Evolutionary conservation across 2,329 filamentous ascomycete genomes (phyloP), one percentile per base, ranked within the genome.

Genomic region (Pseudogymnoascus sp.): DNA sequence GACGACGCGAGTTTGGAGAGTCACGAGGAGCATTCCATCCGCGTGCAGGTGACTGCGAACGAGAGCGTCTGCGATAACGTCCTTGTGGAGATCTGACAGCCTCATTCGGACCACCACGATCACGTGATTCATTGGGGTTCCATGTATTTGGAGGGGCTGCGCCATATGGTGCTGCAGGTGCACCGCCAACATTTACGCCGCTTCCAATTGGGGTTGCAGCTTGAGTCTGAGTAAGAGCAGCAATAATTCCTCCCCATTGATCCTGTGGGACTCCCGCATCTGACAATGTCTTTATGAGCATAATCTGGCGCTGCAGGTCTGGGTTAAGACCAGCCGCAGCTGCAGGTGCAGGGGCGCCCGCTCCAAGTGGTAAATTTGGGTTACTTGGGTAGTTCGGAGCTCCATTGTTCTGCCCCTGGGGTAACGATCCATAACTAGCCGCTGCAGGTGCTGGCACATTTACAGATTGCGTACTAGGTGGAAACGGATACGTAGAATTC

Each of bases 21-120:
- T 81, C 82, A 65, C 85, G 85, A 56, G 50, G 28, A 66, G 83
- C 81, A 69, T 86, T 87, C 81, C 89, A 90, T 68, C 85, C 85
- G 71, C 86, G 88, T 64, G 88, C 87, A 60, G 92, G 90, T 67
- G 92, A 96, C 40, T 90, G 86, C 33, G 90, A 93, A 61, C 92
- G 85, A 65, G 89, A 91, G 64, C 89, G 85, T 70, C 83, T 83
- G 64, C 79, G 79, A 70, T 80, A 80, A 26, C 69, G 71, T 60
- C 67, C 66, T 72, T 80, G 87, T 31, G 89, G 88, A 35, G 89
- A 91, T 73, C 87, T 84, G 73, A 81, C 64, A 63, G 64, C 63
- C 76, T 70, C 79, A 79, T 64, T 86, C 82, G 50, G 50, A 12
- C 35, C 38, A 11, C 59, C 59, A 65, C 77, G 79, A 69, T 88